phyloP scores from a whole-genome alignment of 73 alveolate species.

The Uronychia binucleata region DNA sequence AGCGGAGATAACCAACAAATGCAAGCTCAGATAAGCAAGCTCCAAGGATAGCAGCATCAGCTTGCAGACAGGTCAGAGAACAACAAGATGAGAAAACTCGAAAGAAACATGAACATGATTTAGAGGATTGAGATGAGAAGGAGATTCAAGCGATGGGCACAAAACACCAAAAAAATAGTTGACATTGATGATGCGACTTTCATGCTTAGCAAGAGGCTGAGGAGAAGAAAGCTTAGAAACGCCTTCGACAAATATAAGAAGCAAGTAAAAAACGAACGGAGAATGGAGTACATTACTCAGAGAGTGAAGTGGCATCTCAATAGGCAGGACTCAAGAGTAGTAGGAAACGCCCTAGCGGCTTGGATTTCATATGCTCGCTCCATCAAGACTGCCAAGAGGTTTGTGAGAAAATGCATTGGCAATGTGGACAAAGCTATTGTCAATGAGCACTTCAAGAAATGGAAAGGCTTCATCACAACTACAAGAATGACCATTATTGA shows the following conservation, averaged over 20 bases:
- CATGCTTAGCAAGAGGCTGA: slow-evolving; percentile 11
- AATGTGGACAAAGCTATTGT: slow-evolving; percentile 27
- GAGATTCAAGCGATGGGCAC: slow-evolving; percentile 45
- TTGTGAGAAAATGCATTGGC: slow-evolving; percentile 13
- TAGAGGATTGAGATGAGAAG: slow-evolving; percentile 32
- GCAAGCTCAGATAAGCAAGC: not conserved
- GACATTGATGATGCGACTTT: slow-evolving; percentile 39
- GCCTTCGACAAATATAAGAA: slow-evolving; percentile 33
- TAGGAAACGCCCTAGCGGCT: slow-evolving; percentile 16
- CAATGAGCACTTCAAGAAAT: slow-evolving; percentile 26
- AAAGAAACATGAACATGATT: slow-evolving; percentile 44
- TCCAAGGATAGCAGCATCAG: not conserved
- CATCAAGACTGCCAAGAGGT: slow-evolving; percentile 21
- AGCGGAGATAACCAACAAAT: slow-evolving; percentile 34
- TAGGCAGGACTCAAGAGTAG: not conserved
- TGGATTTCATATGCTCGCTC: slow-evolving; percentile 21
- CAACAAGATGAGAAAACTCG: slow-evolving; percentile 26
- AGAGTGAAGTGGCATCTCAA: slow-evolving; percentile 49
- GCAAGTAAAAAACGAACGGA: slow-evolving; percentile 31
- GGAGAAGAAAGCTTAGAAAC: slow-evolving; percentile 24
- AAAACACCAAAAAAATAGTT: not conserved
- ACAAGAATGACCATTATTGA: slow-evolving; percentile 16
- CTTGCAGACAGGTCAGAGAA: slow-evolving; percentile 14
- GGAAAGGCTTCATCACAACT: slow-evolving; percentile 29
- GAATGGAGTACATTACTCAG: slow-evolving; percentile 28